These are phyloP conservation scores for Boletus nobilissimus DNA, from an alignment of 1,284 basidiomycete species.

Conservation along the genomic window DNA sequence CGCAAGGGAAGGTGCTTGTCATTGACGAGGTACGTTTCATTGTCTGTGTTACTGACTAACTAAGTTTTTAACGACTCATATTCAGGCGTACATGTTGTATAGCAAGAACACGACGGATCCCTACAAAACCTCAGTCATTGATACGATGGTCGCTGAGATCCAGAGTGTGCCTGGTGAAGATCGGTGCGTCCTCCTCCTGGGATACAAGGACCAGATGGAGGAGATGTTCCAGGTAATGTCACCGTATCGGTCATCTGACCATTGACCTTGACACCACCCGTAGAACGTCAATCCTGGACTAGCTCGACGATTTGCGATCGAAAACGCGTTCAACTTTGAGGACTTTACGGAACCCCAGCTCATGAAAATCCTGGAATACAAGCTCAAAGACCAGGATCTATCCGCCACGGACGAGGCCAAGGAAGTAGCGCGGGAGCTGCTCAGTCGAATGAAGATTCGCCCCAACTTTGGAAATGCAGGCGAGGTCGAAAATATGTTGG, in stretches of 20 bases:
- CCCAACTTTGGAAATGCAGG: constrained; percentile 77
- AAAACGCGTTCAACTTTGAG: constrained; percentile 73
- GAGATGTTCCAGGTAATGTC: constrained; percentile 73
- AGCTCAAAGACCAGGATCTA: constrained; percentile 66
- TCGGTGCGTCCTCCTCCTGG: constrained; percentile 70
- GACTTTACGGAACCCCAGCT: constrained; percentile 68
- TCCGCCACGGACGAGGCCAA: constrained; percentile 66
- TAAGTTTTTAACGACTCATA: not conserved
- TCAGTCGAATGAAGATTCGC: constrained; percentile 60
- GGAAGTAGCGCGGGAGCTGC: constrained; percentile 61
- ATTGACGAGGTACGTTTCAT: constrained; percentile 67
- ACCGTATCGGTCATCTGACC: not conserved
- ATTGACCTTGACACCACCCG: constrained; percentile 1
- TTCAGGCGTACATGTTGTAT: constrained; percentile 74
- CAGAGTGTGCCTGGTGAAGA: constrained; percentile 75
- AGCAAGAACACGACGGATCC: constrained; percentile 55
- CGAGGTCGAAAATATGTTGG: constrained; percentile 72
- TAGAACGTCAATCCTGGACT: constrained; percentile 77
- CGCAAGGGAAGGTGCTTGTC: constrained; percentile 71
- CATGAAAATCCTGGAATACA: constrained; percentile 60
- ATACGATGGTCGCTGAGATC: constrained; percentile 77
- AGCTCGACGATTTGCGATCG: constrained; percentile 70
- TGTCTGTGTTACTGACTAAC: not conserved
- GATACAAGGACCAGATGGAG: constrained; percentile 70
- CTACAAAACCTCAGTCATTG: constrained; percentile 74